Percentiles rank a stretch among this genome's conserved stretches.
Evolutionary conservation across 768 basidiomycete genomes (phyloP).

Genomic region (button mushroom (Agaricus bisporus)): DNA sequence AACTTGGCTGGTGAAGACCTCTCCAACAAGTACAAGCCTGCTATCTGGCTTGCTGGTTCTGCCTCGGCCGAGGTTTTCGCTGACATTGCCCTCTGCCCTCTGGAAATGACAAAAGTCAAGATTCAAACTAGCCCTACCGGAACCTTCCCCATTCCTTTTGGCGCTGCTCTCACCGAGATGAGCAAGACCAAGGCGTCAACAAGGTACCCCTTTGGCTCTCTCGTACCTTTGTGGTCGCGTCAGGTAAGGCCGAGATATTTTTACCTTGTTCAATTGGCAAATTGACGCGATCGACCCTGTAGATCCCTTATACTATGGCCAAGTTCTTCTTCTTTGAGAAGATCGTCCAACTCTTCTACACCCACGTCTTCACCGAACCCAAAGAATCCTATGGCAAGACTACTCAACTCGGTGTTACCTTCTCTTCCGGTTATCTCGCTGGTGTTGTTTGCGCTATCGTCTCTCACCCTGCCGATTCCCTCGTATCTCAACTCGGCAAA

Average conservation of each 20-base stretch:
- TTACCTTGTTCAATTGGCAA: not conserved
- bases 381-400: constrained; percentile 75
- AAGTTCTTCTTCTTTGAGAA: constrained; percentile 97
- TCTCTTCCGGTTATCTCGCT: constrained; percentile 88
- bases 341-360: constrained; percentile 84
- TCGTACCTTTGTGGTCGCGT: constrained; percentile 85
- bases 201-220: constrained; percentile 80
- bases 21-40: constrained; percentile 74
- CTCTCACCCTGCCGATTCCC: constrained; percentile 92
- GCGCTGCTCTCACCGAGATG: constrained; percentile 70
- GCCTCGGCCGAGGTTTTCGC: constrained; percentile 95
- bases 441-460: constrained; percentile 95
- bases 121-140: constrained; percentile 74
- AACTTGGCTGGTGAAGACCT: constrained; percentile 85
- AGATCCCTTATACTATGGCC: constrained; percentile 99
- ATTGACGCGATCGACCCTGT: constrained; percentile 1
- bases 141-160: constrained; percentile 74
- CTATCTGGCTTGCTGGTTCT: constrained; percentile 91
- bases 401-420: constrained; percentile 86
- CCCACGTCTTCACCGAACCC: constrained; percentile 75
- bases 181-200: constrained; percentile 58
- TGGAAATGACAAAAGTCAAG: constrained; percentile 93
- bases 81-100: constrained; percentile 91
- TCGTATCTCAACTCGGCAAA: constrained; percentile 94
- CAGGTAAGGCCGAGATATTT: constrained; percentile 42